Evolutionary conservation across 176 grass and related monocot species (phyloP), one percentile per base, ranked within the genome.

Genomic region (Tillandsia leiboldiana): DNA sequence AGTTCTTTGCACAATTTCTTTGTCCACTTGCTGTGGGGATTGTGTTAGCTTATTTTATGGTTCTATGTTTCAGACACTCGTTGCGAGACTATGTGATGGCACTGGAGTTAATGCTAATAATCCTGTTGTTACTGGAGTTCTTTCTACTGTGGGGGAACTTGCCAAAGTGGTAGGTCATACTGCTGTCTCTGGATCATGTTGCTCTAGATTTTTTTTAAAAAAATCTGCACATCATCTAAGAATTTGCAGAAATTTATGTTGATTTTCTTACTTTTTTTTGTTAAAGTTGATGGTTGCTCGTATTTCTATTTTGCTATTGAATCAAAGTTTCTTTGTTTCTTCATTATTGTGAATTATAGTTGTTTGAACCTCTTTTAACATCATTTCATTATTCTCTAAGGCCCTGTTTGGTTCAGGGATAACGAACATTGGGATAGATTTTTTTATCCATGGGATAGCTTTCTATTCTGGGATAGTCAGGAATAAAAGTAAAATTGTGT

Each of bases 71-170:
- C 80, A 97, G 93, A 86, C 93, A 0, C 84, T 97, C 15, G 86
- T 85, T 47, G 74, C 82, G 81, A 97, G 93, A 66, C 53, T 97
- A 54, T 52, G 84, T 81, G 93, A 97, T 82, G 88, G 82, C 75
- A 85, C 79, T 14, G 84, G 82, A 68, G 82, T 68, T 63, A 91
- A 72, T 82, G 79, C 85, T 85, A 90, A 90, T 83, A 97, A 73
- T 77, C 89, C 75, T 14, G 82, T 97, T 86, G 81, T 88, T 59
- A 88, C 87, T 1, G 94, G 94, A 71, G 86, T 91, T 24, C 94
- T 97, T 83, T 86, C 94, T 56, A 97, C 94, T 72, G 94, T 97
- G 79, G 94, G 94, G 65, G 94, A 97, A 68, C 87, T 97, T 75
- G 86, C 89, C 47, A 97, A 97, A 97, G 94, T 92, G 94, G 94